These are phyloP conservation scores for Phialemonium atrogriseum DNA, from an alignment of 2,329 filamentous ascomycete species.

Conservation along the genomic window DNA sequence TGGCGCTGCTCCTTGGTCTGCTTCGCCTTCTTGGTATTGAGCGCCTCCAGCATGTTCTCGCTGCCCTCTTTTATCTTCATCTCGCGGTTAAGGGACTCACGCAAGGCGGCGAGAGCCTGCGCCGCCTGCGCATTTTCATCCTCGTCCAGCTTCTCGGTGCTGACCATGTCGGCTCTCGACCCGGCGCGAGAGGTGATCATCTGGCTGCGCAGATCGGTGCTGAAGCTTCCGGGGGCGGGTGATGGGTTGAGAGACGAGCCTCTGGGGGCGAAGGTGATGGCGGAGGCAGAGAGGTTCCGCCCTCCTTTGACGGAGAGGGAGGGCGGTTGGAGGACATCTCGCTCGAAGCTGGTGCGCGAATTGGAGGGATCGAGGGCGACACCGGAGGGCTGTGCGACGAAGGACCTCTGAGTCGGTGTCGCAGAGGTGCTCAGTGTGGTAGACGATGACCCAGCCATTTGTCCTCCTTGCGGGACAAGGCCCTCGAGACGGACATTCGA, in stretches of 20 bases:
- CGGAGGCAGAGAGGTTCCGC: constrained; percentile 43
- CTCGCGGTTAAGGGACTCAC: constrained; percentile 86
- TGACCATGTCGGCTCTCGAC: constrained; percentile 43
- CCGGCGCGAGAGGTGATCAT: constrained; percentile 58
- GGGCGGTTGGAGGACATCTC: constrained; percentile 40
- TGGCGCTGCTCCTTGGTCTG: constrained; percentile 80
- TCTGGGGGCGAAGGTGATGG: constrained; percentile 56
- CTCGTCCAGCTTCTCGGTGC: constrained; percentile 47
- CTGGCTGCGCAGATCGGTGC: constrained; percentile 71
- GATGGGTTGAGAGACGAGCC: constrained; percentile 63
- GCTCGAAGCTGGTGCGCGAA: constrained; percentile 44
- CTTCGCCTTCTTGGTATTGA: constrained; percentile 92
- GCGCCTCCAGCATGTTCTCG: constrained; percentile 92
- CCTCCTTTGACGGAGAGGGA: constrained; percentile 30
- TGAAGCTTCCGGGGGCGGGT: constrained; percentile 76
- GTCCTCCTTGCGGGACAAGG: constrained; percentile 19
- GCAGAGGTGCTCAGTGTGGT: constrained; percentile 45
- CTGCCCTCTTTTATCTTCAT: constrained; percentile 97
- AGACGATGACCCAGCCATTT: constrained; percentile 24
- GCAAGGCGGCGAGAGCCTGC: constrained; percentile 64
- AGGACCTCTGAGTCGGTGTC: constrained; percentile 45
- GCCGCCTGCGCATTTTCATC: constrained; percentile 51
- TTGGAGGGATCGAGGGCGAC: constrained; percentile 22
- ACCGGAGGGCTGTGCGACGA: constrained; percentile 33
- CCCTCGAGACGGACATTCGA: constrained; percentile 19